phyloP scores from a whole-genome alignment of 495 filamentous ascomycete genomes.

The Pyrenula aspistea region DNA sequence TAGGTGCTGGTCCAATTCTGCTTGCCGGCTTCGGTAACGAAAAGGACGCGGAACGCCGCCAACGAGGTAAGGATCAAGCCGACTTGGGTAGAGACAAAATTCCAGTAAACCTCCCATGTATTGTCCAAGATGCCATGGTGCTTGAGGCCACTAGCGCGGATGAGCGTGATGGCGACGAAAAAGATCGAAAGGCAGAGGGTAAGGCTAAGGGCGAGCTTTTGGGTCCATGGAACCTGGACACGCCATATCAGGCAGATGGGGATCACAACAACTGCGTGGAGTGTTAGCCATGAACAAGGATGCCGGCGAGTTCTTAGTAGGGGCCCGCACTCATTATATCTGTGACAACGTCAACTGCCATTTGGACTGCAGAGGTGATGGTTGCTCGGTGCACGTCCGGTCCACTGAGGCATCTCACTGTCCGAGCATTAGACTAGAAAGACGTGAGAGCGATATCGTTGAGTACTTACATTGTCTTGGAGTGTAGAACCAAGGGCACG shows the following conservation, averaged over 20 bases:
- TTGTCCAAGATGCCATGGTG: conserved; percentile 2
- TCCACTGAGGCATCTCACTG: background rate
- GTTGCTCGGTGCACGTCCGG: background rate
- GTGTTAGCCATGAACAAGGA: background rate
- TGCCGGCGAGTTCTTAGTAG: background rate
- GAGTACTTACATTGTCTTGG: background rate
- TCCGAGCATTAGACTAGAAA: too few species aligned
- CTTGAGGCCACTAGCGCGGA: conserved; percentile 4
- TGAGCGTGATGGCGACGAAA: conserved; percentile 6
- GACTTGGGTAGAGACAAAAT: conserved; percentile 6
- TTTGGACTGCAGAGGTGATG: conserved; percentile 3
- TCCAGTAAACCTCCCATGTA: conserved; percentile 11
- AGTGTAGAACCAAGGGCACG: conserved; percentile 8
- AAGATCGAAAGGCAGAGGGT: conserved; percentile 11
- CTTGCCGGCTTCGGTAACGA: conserved; percentile 1
- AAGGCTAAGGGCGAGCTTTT: conserved; percentile 10
- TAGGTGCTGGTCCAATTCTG: background rate
- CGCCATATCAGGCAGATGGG: conserved; percentile 10
- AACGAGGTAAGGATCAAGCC: conserved; percentile 9
- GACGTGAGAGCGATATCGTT: too few species aligned
- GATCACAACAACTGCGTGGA: conserved; percentile 7
- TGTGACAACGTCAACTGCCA: conserved; percentile 6
- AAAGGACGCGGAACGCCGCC: conserved; percentile 11
- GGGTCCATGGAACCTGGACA: conserved; percentile 5
- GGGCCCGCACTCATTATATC: conserved; percentile 10